Base-by-base conservation (phyloP, 108 stramenopile species). In the Cafeteria roenbergensis region DNA sequence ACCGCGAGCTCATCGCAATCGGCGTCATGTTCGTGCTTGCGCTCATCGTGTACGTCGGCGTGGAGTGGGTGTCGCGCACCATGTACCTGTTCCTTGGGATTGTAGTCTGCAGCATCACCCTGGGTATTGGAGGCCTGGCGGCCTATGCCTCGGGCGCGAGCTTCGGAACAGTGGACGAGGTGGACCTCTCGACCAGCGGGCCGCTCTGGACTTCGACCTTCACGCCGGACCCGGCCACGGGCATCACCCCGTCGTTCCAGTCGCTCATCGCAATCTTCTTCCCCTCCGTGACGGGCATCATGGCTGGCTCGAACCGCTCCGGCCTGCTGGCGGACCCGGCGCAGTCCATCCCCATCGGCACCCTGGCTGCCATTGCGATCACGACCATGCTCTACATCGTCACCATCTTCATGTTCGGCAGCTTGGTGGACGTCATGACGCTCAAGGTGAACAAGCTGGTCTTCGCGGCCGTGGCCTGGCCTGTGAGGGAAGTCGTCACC, bases 261-360 rank as follows among this genome's bases (percentile, higher is more conserved):
- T 71, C 65, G n/a, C 81, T 85, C 26, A 62, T 88, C 54, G 83
- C 85, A 12, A 60, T 88, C 29, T 84, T 86, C 55, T 88, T 84
- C 65, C 87, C 87, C 27, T 74, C 77, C 31, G 84, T 85, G 51
- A 88, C 85, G 35, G 87, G 87, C 21, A 85, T 88, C 63, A 74
- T 88, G 75, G 79, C 84, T 0, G 87, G 87, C 14, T 71, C 80
- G 25, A 76, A 80, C 67, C 80, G 81, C 9, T 71, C 64, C 17
- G 81, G 75, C 28, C 69, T 76, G 21, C 78, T 88, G 38, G 82
- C 78, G 48, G 71, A 79, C 68, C 86, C 87, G 24, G 71, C 75
- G 1, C 58, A 66, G 21, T 65, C 73, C 22, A 86, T 88, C 34
- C 87, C 87, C 0, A 73, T 64, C 54, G 87, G 87, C 29, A 88